phyloP scores from a whole-genome alignment of 352 stramenopile genomes.

The Pythium dissotocum region DNA sequence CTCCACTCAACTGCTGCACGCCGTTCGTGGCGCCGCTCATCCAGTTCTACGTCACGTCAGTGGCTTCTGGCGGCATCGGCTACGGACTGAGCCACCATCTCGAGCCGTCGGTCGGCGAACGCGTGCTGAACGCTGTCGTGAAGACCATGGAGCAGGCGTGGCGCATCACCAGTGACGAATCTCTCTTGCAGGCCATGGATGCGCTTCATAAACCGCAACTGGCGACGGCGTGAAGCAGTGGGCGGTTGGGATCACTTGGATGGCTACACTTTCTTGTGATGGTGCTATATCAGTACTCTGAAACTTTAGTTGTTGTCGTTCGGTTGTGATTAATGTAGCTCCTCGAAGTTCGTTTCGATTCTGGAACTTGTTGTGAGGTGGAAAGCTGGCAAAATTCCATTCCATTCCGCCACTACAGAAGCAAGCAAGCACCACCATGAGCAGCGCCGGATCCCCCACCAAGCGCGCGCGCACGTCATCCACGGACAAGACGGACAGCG shows the following conservation, averaged over 20 bases:
- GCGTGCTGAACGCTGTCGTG: background rate
- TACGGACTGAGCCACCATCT: slow-evolving; percentile 24
- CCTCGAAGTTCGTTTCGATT: slow-evolving; percentile 13
- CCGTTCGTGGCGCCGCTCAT: slow-evolving; percentile 13
- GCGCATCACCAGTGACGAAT: background rate
- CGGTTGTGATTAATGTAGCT: slow-evolving; percentile 1
- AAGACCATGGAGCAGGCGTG: slow-evolving; percentile 3
- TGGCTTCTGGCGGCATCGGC: slow-evolving; percentile 8
- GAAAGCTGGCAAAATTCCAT: background rate
- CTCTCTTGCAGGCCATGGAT: background rate
- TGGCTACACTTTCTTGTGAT: background rate
- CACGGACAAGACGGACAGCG: slow-evolving; percentile 1
- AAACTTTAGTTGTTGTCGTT: background rate
- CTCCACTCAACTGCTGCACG: slow-evolving; percentile 15
- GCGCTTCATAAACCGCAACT: background rate
- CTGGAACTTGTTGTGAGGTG: slow-evolving; percentile 8
- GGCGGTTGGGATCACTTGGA: background rate
- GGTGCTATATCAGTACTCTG: background rate
- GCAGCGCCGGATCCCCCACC: slow-evolving; percentile 6
- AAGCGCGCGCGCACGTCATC: slow-evolving; percentile 18
- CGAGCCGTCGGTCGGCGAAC: slow-evolving; percentile 1
- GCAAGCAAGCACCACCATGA: background rate
- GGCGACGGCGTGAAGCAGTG: no score
- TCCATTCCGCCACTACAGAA: background rate
- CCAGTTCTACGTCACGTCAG: slow-evolving; percentile 23